These are phyloP conservation scores for Blastocystis hominis DNA, from an alignment of 352 stramenopile species.

Conservation along the genomic window DNA sequence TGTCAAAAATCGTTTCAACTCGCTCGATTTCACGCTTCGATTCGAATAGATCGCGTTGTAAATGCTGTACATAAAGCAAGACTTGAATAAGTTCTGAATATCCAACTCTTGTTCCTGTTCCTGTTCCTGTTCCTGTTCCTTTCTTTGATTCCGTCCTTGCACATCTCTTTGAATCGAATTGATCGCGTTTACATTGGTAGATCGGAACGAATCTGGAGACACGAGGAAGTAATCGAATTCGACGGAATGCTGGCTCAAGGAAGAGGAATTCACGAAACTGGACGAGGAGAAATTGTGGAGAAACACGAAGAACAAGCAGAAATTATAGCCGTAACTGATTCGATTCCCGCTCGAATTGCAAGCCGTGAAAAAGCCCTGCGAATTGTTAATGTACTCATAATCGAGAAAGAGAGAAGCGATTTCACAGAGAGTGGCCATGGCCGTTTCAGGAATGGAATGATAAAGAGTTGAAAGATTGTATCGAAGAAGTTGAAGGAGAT, in stretches of 20 bases:
- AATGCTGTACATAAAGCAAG: slow-evolving; percentile 31
- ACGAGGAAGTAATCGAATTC: slow-evolving; percentile 21
- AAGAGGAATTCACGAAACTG: background rate
- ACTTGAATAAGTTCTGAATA: slow-evolving; percentile 35
- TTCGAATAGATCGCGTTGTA: background rate
- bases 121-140: background rate
- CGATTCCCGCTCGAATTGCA: background rate
- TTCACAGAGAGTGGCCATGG: background rate
- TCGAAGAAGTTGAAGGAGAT: background rate
- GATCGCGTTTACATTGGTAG: background rate
- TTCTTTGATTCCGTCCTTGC: too few species aligned
- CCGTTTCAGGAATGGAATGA: background rate
- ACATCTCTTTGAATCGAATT: too few species aligned
- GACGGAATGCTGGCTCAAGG: background rate
- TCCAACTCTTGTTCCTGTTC: background rate
- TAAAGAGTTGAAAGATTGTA: background rate
- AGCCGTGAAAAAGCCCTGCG: slow-evolving; percentile 1
- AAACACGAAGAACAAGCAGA: slow-evolving; percentile 33
- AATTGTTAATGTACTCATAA: slow-evolving; percentile 35
- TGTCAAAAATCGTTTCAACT: slow-evolving; percentile 1
- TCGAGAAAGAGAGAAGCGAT: background rate
- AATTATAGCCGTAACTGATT: background rate
- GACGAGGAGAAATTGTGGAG: slow-evolving; percentile 12
- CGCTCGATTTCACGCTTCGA: background rate
- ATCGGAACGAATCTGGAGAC: background rate